phyloP scores from a whole-genome alignment of 163 green algal species.

The Chloromonas sp. region DNA sequence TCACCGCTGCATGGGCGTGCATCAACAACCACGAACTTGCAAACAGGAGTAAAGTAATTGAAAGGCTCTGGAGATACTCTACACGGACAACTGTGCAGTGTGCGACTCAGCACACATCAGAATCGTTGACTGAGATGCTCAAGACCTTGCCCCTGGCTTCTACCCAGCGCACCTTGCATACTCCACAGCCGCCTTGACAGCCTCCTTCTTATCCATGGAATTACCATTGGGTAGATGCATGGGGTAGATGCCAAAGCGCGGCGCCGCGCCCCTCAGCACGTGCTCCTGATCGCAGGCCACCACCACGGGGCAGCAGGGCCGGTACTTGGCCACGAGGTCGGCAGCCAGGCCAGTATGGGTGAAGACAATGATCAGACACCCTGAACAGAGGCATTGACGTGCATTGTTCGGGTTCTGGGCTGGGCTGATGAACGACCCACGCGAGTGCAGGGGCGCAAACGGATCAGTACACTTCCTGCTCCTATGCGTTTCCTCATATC shows the following conservation, averaged over 20 bases:
- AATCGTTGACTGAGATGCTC: too few species aligned
- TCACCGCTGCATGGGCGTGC: too few species aligned
- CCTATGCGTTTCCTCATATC: too few species aligned
- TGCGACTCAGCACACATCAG: too few species aligned
- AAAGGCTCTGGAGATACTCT: too few species aligned
- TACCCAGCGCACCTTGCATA: neutral
- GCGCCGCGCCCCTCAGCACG: slow-evolving; percentile 20
- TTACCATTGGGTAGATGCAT: neutral
- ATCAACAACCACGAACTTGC: too few species aligned
- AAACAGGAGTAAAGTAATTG: too few species aligned
- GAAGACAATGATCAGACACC: slow-evolving; percentile 34
- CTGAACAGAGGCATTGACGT: slow-evolving; percentile 8
- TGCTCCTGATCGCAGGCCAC: slow-evolving; percentile 27
- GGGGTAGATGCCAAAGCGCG: slow-evolving; percentile 38
- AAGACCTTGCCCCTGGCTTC: too few species aligned
- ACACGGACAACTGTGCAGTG: too few species aligned
- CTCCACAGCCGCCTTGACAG: slow-evolving; percentile 12
- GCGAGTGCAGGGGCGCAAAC: too few species aligned
- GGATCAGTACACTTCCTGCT: too few species aligned
- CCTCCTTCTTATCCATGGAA: neutral
- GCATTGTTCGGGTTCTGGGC: neutral
- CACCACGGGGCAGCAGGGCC: slow-evolving; percentile 49
- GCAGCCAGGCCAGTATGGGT: slow-evolving; percentile 19
- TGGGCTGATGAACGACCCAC: neutral
- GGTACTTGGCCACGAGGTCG: slow-evolving; percentile 54